Base-by-base conservation (phyloP, 169 alveolate species). In the Eimeria necatrix region DNA sequence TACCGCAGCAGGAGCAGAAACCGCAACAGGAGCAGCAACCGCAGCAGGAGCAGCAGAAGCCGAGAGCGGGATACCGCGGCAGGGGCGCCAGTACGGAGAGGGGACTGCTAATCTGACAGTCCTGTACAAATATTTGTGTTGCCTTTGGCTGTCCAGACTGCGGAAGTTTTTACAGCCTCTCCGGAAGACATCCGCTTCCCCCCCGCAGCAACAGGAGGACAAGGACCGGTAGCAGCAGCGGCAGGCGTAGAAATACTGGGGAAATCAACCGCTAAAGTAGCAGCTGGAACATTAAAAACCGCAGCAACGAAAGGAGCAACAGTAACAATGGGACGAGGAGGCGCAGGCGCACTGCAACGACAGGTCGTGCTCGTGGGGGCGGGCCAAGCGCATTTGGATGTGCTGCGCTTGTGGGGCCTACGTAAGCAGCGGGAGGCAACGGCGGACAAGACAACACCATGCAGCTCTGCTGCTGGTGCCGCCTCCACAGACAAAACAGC, bases 361-460 rank as follows among this genome's bases (percentile, higher is more conserved):
- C 87, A 76, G 56, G 87, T 76, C 4, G 87, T 76, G 87, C 61
- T 76, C 8, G 87, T 76, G 8, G 87, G 87, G 61, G 87, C 87
- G 7, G 87, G 87, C 12, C 87, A 76, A 60, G 87, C 87, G 14
- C 87, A 76, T 49, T 60, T 76, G 52, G 87, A 48, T 7, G 87
- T 76, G 64, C 61, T 76, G 87, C 87, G 87, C 8, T 26, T 76
- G 61, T 76, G 87, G 87, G 87, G 87, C 18, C 46, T 46, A 22
- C 59, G 87, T 4, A 8, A 60, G 64, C 18, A 6, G 87, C 59
- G 87, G 61, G 87, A 76, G 24, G 64, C 87, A 76, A 60, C 59
- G 46, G 87, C 87, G 46, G 61, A 76, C 22, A 76, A 76, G 61
- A 41, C 64, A 32, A 76, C 8, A 8, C 32, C 59, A 14, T n/a